These are phyloP conservation scores for Schizophyllum commune DNA, from an alignment of 1,284 basidiomycete genomes.

Conservation along the genomic window DNA sequence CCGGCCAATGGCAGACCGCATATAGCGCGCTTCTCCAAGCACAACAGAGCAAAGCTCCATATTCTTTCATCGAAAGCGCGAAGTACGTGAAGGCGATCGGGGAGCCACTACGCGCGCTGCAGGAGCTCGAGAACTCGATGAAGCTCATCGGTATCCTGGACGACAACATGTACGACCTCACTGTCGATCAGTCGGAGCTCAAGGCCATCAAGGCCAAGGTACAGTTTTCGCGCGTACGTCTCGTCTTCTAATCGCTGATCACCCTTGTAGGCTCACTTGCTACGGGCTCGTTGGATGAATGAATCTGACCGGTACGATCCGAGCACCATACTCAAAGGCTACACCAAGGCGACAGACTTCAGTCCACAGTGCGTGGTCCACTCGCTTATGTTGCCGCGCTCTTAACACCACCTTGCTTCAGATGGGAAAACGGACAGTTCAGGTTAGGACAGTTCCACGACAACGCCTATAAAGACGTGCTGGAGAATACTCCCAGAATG, in stretches of 20 bases:
- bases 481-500: not conserved
- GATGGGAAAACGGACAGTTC: constrained; percentile 83
- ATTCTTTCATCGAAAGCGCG: constrained; percentile 87
- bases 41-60: constrained; percentile 65
- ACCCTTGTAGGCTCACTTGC: constrained; percentile 61
- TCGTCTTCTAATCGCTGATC: no score
- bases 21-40: constrained; percentile 96
- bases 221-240: constrained; percentile 1
- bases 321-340: constrained; percentile 55
- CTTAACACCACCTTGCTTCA: constrained; percentile 23
- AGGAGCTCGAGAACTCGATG: constrained; percentile 83
- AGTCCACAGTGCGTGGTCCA: constrained; percentile 43
- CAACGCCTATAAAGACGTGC: constrained; percentile 51
- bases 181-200: constrained; percentile 40
- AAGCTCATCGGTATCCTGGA: constrained; percentile 35
- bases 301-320: constrained; percentile 83
- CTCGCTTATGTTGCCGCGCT: constrained; percentile 4
- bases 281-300: constrained; percentile 91
- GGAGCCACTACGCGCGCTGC: constrained; percentile 81
- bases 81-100: constrained; percentile 81
- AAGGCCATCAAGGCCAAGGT: constrained; percentile 70
- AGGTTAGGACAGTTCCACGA: constrained; percentile 88
- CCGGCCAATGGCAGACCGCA: constrained; percentile 93
- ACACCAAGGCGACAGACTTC: constrained; percentile 48
- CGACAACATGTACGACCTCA: constrained; percentile 46